Conservation (phyloP, 495 filamentous ascomycete species). For the Daldinia loculata region DNA sequence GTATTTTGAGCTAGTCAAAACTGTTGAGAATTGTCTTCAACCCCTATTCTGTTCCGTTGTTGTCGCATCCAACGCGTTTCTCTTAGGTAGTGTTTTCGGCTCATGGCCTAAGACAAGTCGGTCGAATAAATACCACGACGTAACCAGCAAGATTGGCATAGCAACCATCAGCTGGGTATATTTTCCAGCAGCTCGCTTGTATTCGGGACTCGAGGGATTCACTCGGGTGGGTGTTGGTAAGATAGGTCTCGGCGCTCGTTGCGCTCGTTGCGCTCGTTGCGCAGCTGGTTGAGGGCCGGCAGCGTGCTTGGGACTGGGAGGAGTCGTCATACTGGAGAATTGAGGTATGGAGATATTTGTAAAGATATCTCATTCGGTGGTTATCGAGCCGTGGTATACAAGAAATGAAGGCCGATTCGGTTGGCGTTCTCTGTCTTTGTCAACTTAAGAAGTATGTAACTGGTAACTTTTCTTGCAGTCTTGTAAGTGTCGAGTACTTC, state of each 20-base stretch:
- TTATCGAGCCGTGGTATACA: too few species aligned
- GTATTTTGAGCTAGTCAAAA: not conserved
- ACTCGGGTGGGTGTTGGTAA: conserved; percentile 20
- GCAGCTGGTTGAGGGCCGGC: not conserved
- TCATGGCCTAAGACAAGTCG: conserved; percentile 43
- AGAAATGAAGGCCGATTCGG: too few species aligned
- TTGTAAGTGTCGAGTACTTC: too few species aligned
- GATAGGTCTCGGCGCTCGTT: conserved; percentile 9
- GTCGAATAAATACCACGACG: conserved; percentile 55
- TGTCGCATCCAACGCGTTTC: not conserved
- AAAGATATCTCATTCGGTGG: not conserved
- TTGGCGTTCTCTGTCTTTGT: too few species aligned
- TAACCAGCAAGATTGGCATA: conserved; percentile 56
- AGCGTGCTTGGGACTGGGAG: conserved; percentile 1
- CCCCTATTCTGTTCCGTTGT: not conserved
- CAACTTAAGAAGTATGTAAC: too few species aligned
- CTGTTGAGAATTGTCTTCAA: conserved; percentile 4
- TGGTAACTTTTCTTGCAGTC: too few species aligned
- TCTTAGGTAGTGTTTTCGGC: conserved; percentile 3
- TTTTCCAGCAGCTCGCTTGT: conserved; percentile 50
- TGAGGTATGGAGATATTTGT: not conserved
- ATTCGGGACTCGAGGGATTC: conserved; percentile 51
- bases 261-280: conserved; percentile 4
- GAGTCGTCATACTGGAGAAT: conserved; percentile 22
- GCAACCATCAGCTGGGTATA: conserved; percentile 53